phyloP scores from a whole-genome alignment of 75 land plant species.

The Sequoiadendron giganteum region DNA sequence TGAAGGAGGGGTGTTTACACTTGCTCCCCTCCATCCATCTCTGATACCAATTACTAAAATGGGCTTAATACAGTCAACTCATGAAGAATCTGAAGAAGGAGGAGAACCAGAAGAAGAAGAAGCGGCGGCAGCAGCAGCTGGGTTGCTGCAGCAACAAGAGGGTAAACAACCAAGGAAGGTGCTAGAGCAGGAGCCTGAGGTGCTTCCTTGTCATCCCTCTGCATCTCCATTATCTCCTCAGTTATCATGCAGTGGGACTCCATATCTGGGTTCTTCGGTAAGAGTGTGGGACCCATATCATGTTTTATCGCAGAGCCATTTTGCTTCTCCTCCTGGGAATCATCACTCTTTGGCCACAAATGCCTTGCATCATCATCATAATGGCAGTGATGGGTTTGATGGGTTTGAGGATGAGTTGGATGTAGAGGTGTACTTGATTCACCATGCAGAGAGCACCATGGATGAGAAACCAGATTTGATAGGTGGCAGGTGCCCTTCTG shows the following conservation, averaged over 20 bases:
- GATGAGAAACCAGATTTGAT: slow-evolving; percentile 60
- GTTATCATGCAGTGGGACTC: slow-evolving; percentile 60
- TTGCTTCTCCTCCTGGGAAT: slow-evolving; percentile 21
- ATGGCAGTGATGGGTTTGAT: slow-evolving; percentile 8
- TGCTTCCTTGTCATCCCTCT: slow-evolving; percentile 76
- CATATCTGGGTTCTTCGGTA: slow-evolving; percentile 59
- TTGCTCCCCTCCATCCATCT: neutral
- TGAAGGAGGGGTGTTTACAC: neutral
- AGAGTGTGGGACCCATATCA: slow-evolving; percentile 86
- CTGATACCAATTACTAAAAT: neutral
- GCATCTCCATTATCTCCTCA: slow-evolving; percentile 86
- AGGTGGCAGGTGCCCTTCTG: slow-evolving; percentile 59
- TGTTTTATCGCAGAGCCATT: slow-evolving; percentile 40
- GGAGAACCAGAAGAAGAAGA: slow-evolving; percentile 14
- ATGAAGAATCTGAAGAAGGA: slow-evolving; percentile 7
- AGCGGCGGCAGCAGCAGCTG: neutral
- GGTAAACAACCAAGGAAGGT: slow-evolving; percentile 37
- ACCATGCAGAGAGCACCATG: slow-evolving; percentile 68
- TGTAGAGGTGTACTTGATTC: slow-evolving; percentile 62
- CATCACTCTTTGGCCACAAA: slow-evolving; percentile 14
- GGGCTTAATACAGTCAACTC: slow-evolving; percentile 14
- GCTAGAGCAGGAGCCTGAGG: slow-evolving; percentile 84
- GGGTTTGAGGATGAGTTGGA: slow-evolving; percentile 18
- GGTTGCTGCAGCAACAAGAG: neutral
- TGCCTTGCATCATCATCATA: slow-evolving; percentile 13